These are phyloP conservation scores for Physcia stellaris DNA, from an alignment of 495 filamentous ascomycete genomes.

Conservation along the genomic window DNA sequence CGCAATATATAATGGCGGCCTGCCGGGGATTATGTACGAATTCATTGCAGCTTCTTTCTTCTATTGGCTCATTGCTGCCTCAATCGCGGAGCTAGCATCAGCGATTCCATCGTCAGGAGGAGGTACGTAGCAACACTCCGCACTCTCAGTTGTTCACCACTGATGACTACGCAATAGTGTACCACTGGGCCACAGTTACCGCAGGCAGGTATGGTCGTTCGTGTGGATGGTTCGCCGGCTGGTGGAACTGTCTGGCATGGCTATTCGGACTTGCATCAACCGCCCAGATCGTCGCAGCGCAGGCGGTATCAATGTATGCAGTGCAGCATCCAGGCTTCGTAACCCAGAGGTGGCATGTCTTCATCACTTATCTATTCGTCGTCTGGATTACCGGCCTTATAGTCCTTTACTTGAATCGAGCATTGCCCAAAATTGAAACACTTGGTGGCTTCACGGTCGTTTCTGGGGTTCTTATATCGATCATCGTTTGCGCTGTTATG, in stretches of 20 bases:
- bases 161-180: slow-evolving; percentile 45
- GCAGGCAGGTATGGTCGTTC: slow-evolving; percentile 55
- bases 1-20: slow-evolving; percentile 24
- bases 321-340: slow-evolving; percentile 51
- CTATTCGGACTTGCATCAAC: slow-evolving; percentile 49
- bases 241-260: slow-evolving; percentile 72
- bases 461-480: slow-evolving; percentile 57
- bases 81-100: slow-evolving; percentile 61
- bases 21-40: slow-evolving; percentile 26
- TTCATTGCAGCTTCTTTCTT: slow-evolving; percentile 6
- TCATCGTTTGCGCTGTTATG: slow-evolving; percentile 66
- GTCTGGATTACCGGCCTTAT: slow-evolving; percentile 50
- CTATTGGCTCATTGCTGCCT: slow-evolving; percentile 41
- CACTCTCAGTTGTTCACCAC: too few relatives aligned
- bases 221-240: slow-evolving; percentile 66
- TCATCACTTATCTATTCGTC: slow-evolving; percentile 52
- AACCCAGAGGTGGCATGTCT: slow-evolving; percentile 59
- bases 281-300: slow-evolving; percentile 51
- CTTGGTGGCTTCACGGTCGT: slow-evolving; percentile 51
- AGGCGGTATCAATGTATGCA: slow-evolving; percentile 57
- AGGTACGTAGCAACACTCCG: slow-evolving; percentile 1
- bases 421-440: slow-evolving; percentile 43
- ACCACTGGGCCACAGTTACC: slow-evolving; percentile 74
- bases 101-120: slow-evolving; percentile 70
- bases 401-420: slow-evolving; percentile 56